Conservation (phyloP, 2,329 filamentous ascomycete species). For the Chlorencoelia australis region DNA sequence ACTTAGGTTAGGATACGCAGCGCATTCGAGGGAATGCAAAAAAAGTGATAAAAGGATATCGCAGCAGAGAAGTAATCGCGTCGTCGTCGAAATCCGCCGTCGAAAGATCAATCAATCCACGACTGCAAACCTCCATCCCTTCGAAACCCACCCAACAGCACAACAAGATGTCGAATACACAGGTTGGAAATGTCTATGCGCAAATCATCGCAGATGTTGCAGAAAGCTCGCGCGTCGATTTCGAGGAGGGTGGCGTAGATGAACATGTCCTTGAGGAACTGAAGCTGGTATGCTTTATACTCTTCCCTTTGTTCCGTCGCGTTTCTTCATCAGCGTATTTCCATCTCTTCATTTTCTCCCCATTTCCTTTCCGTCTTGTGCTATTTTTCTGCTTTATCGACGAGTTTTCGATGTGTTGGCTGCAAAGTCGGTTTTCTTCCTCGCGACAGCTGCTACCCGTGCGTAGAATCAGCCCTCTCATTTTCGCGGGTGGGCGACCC, state of each 20-base stretch:
- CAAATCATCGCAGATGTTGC: conserved; percentile 77
- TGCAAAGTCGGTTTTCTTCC: background rate
- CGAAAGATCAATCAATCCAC: background rate
- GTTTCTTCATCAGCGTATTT: conserved; percentile 1
- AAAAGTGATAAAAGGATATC: too few relatives aligned
- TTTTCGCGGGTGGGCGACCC: conserved; percentile 24
- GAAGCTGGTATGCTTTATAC: conserved; percentile 58
- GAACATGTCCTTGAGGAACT: conserved; percentile 78
- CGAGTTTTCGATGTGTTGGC: conserved; percentile 1
- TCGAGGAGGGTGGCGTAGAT: conserved; percentile 92
- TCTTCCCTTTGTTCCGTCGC: conserved; percentile 1
- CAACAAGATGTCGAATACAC: conserved; percentile 25
- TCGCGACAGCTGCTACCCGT: conserved; percentile 15
- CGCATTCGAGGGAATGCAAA: too few relatives aligned
- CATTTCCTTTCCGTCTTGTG: conserved; percentile 2
- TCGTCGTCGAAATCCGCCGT: background rate
- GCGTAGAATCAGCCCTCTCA: conserved; percentile 7
- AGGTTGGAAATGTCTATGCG: conserved; percentile 64
- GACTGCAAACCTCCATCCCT: background rate
- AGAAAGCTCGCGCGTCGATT: conserved; percentile 84
- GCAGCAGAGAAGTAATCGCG: too few relatives aligned
- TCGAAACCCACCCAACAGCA: conserved; percentile 4
- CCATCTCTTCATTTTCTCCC: conserved; percentile 1
- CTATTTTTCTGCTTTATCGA: background rate
- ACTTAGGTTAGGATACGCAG: too few relatives aligned